Base-by-base conservation (phyloP, 2,329 filamentous ascomycete species). In the Aspergillus awamori region DNA sequence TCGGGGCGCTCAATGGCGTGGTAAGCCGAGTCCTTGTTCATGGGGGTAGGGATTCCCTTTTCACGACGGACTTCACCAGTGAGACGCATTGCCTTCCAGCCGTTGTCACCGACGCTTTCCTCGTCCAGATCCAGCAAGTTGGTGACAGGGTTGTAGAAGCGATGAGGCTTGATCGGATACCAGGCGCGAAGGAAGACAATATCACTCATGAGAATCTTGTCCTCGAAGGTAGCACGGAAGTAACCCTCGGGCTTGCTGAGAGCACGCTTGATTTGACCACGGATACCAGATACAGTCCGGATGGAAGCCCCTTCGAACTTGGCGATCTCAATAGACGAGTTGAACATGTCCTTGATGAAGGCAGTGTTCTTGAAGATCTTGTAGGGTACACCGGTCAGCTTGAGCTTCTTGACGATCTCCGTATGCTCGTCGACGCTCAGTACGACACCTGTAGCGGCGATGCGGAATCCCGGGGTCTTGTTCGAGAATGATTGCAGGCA, bases 341-440 rank as follows among this genome's bases (percentile, higher is more conserved):
- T 93, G 84, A 99, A 99, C 95, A 99, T 99, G 80, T 96, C 92
- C 77, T 95, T 96, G 80, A 99, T 93, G 76, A 99, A 99, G 41
- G 95, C 93, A 0, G 95, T 99, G 81, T 99, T 99, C 80, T 97
- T 97, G 87, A 96, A 98, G 78, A 98, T 96, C 81, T 98, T 98
- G 85, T 95, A 96, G 1, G 95, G 93, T 52, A 87, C 84, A 62
- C 95, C 95, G 0, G 93, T 97, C 53, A 99, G 86, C 79, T 99
- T 99, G 73, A 99, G 88, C 83, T 99, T 99, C 86, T 99, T 99
- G 77, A 99, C 95, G 67, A 99, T 98, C 76, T 99, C 95, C 3
- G 92, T 93, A 43, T 90, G 92, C 79, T 98, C 93, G 74, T 99
- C 95, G 20, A 99, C 95, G 72, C 89, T 93, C 65, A 98, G 82